Evolutionary conservation across 257 asterid species (phyloP).

Genomic region (Apocynum venetum): DNA sequence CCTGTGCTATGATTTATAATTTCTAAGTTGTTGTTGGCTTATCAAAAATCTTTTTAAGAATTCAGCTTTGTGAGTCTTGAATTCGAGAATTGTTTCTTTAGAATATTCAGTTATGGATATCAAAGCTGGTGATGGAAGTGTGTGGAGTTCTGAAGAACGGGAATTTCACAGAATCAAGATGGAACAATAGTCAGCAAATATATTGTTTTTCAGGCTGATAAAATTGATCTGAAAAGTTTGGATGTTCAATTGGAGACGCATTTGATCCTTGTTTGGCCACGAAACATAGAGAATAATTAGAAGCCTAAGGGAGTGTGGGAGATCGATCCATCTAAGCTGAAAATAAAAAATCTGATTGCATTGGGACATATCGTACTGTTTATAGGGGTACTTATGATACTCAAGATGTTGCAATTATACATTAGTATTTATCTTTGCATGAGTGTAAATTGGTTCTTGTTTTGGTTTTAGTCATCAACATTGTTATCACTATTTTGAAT

Average conservation of each 20-base stretch:
- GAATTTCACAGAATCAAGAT: slow-evolving; percentile 19
- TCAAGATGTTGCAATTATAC: slow-evolving; percentile 86
- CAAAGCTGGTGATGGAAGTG: slow-evolving; percentile 29
- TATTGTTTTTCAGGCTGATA: slow-evolving; percentile 90
- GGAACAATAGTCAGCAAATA: slow-evolving; percentile 61
- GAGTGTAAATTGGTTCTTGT: neutral
- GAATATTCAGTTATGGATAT: slow-evolving; percentile 45
- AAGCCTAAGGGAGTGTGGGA: slow-evolving; percentile 85
- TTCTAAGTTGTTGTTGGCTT: neutral
- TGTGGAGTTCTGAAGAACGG: slow-evolving; percentile 30
- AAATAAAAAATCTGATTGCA: slow-evolving; percentile 80
- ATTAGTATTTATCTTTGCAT: neutral
- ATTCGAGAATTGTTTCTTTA: neutral
- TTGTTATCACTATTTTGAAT: neutral
- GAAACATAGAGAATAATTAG: slow-evolving; percentile 37
- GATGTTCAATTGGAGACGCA: slow-evolving; percentile 90
- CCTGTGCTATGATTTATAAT: neutral
- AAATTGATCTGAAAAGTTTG: slow-evolving; percentile 76
- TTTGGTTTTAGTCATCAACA: neutral
- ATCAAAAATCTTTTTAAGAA: neutral
- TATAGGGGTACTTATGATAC: slow-evolving; percentile 74
- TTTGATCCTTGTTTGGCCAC: slow-evolving; percentile 81
- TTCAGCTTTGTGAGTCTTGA: neutral
- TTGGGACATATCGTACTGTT: slow-evolving; percentile 91
- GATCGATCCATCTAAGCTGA: slow-evolving; percentile 75